Evolutionary conservation across 2,329 filamentous ascomycete genomes (phyloP).

Genomic region (Colletotrichum tofieldiae): DNA sequence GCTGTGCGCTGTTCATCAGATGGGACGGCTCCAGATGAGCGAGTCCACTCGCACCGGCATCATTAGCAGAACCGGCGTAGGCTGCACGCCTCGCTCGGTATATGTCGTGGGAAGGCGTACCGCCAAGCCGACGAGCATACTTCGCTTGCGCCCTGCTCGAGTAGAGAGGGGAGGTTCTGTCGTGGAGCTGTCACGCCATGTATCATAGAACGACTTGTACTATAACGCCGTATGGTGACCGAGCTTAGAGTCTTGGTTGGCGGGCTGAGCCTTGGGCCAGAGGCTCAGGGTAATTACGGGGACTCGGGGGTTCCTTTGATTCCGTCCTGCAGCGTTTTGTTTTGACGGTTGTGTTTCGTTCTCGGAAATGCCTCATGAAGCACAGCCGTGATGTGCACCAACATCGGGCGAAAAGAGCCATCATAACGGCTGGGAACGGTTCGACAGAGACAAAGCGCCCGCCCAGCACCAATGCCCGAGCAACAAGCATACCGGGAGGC

Average conservation of each 20-base stretch:
- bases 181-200: conserved; percentile 25
- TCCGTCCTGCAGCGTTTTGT: conserved; percentile 24
- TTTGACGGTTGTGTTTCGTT: conserved; percentile 24
- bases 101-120: conserved; percentile 15
- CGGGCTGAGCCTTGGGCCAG: neutral
- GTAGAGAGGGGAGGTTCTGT: conserved; percentile 1
- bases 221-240: conserved; percentile 12
- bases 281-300: conserved; percentile 22
- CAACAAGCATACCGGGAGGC: neutral
- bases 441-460: conserved; percentile 12
- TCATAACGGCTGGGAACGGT: conserved; percentile 18
- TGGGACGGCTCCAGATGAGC: conserved; percentile 28
- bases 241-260: neutral
- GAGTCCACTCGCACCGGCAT: conserved; percentile 12
- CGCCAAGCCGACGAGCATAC: neutral
- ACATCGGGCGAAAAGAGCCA: conserved; percentile 16
- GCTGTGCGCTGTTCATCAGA: conserved; percentile 39
- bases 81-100: conserved; percentile 14
- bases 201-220: conserved; percentile 42
- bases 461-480: neutral
- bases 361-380: conserved; percentile 20
- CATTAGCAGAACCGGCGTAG: conserved; percentile 10
- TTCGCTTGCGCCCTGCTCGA: conserved; percentile 7
- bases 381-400: conserved; percentile 22
- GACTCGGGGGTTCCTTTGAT: conserved; percentile 18